Evolutionary conservation across 176 grass and related monocot species (phyloP).

Genomic region (Cenchrus americanus): DNA sequence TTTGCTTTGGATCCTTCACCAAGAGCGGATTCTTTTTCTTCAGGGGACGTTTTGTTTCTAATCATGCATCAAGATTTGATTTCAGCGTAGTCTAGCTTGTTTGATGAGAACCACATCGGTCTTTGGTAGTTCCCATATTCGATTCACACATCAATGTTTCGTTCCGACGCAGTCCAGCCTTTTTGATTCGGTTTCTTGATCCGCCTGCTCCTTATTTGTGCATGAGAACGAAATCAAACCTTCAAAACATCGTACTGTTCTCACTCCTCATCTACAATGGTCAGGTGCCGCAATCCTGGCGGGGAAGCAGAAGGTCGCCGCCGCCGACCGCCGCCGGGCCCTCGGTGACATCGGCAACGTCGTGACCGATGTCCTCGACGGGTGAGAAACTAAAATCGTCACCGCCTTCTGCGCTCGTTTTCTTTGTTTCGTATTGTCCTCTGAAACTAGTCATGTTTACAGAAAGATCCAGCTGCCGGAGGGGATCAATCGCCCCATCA

Average conservation of each 20-base stretch:
- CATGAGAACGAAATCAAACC: not conserved
- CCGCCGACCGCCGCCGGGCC: constrained; percentile 39
- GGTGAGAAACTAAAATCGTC: constrained; percentile 26
- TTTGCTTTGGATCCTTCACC: not conserved
- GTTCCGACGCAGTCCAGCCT: not conserved
- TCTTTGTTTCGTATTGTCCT: not conserved
- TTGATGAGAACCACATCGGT: not conserved
- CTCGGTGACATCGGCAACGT: constrained; percentile 82
- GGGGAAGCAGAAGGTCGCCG: constrained; percentile 56
- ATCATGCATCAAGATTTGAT: not conserved
- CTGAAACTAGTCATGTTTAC: not conserved
- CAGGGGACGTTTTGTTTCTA: not conserved
- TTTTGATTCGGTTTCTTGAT: not conserved
- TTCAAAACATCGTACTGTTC: not conserved
- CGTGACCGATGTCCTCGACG: constrained; percentile 20
- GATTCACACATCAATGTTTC: not conserved
- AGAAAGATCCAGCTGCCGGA: constrained; percentile 50
- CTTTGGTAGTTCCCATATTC: no score
- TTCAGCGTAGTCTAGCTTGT: not conserved
- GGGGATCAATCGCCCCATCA: constrained; percentile 58
- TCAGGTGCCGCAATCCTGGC: constrained; percentile 43
- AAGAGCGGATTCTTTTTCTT: constrained; percentile 2
- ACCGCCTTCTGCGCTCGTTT: not conserved
- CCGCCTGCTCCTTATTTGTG: not conserved
- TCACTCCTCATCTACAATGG: not conserved